Conservation (phyloP, 805 yeast genomes). For the Candida ortonii region DNA sequence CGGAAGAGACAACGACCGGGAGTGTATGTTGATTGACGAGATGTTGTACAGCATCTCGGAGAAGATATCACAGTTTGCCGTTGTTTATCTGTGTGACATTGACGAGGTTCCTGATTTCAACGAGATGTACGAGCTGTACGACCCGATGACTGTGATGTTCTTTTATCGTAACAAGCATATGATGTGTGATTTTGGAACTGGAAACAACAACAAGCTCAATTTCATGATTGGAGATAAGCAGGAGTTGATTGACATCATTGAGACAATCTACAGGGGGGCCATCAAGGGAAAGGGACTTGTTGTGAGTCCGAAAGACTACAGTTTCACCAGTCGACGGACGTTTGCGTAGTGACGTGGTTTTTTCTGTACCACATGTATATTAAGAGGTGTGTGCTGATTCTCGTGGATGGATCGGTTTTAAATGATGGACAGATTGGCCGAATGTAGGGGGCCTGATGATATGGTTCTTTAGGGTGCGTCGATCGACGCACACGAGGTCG, state of each 20-base stretch:
- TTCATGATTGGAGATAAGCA: slow-evolving; percentile 76
- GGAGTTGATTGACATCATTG: slow-evolving; percentile 87
- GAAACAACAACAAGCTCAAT: slow-evolving; percentile 91
- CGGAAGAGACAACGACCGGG: slow-evolving; percentile 73
- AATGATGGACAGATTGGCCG: too few species aligned
- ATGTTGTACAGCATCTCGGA: slow-evolving; percentile 74
- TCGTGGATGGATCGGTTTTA: too few species aligned
- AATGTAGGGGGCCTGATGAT: background rate
- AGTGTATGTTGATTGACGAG: slow-evolving; percentile 91
- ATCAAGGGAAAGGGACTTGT: slow-evolving; percentile 90
- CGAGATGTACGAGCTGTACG: slow-evolving; percentile 84
- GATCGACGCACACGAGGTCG: slow-evolving; percentile 9
- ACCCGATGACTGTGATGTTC: slow-evolving; percentile 91
- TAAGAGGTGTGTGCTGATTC: too few species aligned
- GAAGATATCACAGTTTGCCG: slow-evolving; percentile 84
- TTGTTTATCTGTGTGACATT: slow-evolving; percentile 82
- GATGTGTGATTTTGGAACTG: slow-evolving; percentile 99
- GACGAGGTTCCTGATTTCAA: slow-evolving; percentile 89
- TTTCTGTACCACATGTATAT: too few species aligned
- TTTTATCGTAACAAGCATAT: slow-evolving; percentile 90
- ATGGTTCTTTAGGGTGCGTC: slow-evolving; percentile 2
- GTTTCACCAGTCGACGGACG: slow-evolving; percentile 30
- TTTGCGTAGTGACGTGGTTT: slow-evolving; percentile 5
- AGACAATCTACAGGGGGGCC: slow-evolving; percentile 88
- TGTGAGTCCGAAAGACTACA: slow-evolving; percentile 72